Evolutionary conservation across 441 rosid genomes (phyloP), one percentile per base, ranked within the genome.

Genomic region (Bruguiera hainesii): DNA sequence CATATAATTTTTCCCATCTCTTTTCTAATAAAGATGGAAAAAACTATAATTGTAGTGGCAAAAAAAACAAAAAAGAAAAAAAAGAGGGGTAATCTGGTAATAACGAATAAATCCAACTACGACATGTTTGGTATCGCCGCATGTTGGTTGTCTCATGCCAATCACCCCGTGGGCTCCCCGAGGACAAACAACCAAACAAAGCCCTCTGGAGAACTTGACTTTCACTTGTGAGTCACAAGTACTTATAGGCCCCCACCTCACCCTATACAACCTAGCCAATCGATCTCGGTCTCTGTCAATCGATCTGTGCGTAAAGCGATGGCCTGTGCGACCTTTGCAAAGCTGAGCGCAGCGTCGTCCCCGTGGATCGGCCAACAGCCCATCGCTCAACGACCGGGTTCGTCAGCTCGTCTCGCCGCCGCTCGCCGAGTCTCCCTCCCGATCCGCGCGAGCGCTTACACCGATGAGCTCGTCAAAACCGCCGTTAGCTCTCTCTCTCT

Each of bases 391-490:
- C 76, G 79, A 20, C 67, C 82, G 59, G 37, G 37, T 33, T 33
- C 37, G 9, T 33, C 37, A 33, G 21, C 26, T 16, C 48, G 48
- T 13, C 75, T 70, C 33, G 46, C 71, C 68, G 69, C 82, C 30
- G 67, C 85, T 79, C 82, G 86, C 79, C 87, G 90, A 3, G 82
- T 85, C 82, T 79, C 86, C 77, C 64, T 87, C 61, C 80, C 86
- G 75, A 84, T 92, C 83, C 93, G 98, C 66, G 91, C 95, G 67
- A 67, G 74, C n/a, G 55, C 93, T 63, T 92, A 87, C 82, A 70
- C 89, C 65, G 97, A 92, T 57, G 98, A 95, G 79, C 99, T 95
- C 79, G 78, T 95, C 69, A 66, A 86, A 70, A 95, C 97, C 71
- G 93, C 97, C 65, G 98, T 91, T 67, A 81, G 90, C 83, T 26